A percentile compares a stretch with the other conserved stretches of the same genome.
These are phyloP conservation scores for Haplosporangium gracile DNA, from an alignment of 192 early-diverging fungal genomes.

Conservation along the genomic window DNA sequence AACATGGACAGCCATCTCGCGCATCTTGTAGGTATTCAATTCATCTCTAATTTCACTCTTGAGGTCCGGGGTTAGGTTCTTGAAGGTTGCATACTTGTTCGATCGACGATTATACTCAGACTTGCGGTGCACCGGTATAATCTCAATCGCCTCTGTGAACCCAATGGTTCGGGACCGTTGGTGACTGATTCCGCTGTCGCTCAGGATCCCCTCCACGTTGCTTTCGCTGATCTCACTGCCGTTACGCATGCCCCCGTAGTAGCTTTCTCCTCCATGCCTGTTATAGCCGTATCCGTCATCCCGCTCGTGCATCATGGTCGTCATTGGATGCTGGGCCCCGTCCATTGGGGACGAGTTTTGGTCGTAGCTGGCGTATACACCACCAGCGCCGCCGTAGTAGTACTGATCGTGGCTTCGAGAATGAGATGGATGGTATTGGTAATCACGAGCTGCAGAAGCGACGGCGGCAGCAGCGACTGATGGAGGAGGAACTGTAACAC, in stretches of 20 bases:
- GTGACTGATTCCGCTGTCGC: neutral
- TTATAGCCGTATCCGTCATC: neutral
- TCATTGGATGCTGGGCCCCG: neutral
- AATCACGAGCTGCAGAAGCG: neutral
- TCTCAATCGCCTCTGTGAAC: constrained; percentile 41
- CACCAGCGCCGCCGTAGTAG: neutral
- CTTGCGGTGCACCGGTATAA: constrained; percentile 45
- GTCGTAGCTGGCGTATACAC: neutral
- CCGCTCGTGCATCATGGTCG: neutral
- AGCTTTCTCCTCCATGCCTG: neutral
- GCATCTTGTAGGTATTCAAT: constrained; percentile 57
- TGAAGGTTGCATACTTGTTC: constrained; percentile 52
- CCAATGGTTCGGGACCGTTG: neutral
- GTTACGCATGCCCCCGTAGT: neutral
- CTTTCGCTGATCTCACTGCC: neutral
- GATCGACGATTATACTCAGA: constrained; percentile 42
- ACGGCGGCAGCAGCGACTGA: neutral
- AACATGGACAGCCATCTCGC: constrained; percentile 57
- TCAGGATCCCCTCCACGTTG: neutral
- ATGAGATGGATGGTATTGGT: neutral
- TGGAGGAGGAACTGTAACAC: neutral
- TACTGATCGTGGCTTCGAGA: neutral
- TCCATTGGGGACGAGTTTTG: neutral
- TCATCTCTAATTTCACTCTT: constrained; percentile 54
- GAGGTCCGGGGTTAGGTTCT: constrained; percentile 38